Base-by-base conservation (phyloP, 192 early-diverging fungal species). In the Linnemannia schmuckeri region DNA sequence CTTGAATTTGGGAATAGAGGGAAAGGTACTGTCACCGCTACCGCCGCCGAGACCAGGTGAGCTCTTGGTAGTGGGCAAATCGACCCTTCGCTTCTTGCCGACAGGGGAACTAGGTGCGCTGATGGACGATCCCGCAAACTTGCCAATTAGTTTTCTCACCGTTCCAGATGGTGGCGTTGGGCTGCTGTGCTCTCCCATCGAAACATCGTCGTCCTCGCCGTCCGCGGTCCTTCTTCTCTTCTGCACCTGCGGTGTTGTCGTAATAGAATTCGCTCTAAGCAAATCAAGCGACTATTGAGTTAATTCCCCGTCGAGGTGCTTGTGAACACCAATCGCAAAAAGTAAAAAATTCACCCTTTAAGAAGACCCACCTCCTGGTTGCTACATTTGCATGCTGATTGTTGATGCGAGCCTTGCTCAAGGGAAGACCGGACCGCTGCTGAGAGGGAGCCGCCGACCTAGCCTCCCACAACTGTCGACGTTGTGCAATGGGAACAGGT, bases 391-490 rank as follows among this genome's bases (percentile, higher is more conserved):
- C 18, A 4, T 70, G 47, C 37, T 83, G 42, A 40, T 10, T 38
- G 17, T 71, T 33, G 27, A 52, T 35, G 18, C 75, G 76, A 55
- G 73, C 47, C 68, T 71, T 61, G 46, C 77, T 81, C 41, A 86
- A 44, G n/a, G 83, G 78, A 33, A 85, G 66, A 3, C 35, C 20
- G 1, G 85, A 81, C 52, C 72, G 76, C 37, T 66, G 61, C 61
- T 66, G 61, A 13, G 68, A 24, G 24, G 70, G 33, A 30, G 75
- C 66, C 12, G 72, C 68, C 35, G 78, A 46, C 15, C 37, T 87
- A 27, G 85, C 46, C 68, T 87, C 85, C 85, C 85, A 87, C 27
- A 87, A 63, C n/a, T 81, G 69, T 40, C 68, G 77, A 13, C 85
- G 79, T 35, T 81, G 54, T 15, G 80, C 57, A 30, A 87, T 55